Conservation (phyloP, 129 eudicot species). For the Flaveria ramosissima region DNA sequence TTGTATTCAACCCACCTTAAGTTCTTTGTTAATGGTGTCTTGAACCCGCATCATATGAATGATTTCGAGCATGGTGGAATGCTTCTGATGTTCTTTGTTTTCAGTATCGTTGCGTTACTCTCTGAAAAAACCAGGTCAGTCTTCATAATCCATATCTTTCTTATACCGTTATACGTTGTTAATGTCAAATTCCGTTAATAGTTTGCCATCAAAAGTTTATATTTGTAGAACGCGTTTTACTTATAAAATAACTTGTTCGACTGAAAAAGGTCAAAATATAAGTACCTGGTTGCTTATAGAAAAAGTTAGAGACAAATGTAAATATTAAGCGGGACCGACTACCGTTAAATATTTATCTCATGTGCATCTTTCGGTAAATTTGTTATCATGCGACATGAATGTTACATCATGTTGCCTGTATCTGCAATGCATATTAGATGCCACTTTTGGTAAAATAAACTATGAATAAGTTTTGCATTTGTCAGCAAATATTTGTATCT, state of each 20-base stretch:
- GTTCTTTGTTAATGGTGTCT: constrained; percentile 66
- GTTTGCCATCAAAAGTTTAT: background rate
- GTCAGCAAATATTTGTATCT: constrained; percentile 10
- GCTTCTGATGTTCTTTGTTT: constrained; percentile 95
- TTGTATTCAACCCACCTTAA: constrained; percentile 82
- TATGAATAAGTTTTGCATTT: constrained; percentile 10
- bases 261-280: background rate
- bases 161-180: background rate
- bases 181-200: background rate
- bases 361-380: background rate
- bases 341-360: background rate
- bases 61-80: constrained; percentile 93
- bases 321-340: constrained; percentile 13
- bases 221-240: background rate
- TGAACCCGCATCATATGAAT: constrained; percentile 86
- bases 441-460: background rate
- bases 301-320: background rate
- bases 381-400: constrained; percentile 13
- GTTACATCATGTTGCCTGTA: background rate
- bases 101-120: constrained; percentile 63
- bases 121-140: constrained; percentile 85
- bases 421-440: background rate
- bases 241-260: constrained; percentile 4
- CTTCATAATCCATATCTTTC: constrained; percentile 9
- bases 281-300: background rate